Conservation (phyloP, 2,329 filamentous ascomycete genomes). For the Rosellinia necatrix region DNA sequence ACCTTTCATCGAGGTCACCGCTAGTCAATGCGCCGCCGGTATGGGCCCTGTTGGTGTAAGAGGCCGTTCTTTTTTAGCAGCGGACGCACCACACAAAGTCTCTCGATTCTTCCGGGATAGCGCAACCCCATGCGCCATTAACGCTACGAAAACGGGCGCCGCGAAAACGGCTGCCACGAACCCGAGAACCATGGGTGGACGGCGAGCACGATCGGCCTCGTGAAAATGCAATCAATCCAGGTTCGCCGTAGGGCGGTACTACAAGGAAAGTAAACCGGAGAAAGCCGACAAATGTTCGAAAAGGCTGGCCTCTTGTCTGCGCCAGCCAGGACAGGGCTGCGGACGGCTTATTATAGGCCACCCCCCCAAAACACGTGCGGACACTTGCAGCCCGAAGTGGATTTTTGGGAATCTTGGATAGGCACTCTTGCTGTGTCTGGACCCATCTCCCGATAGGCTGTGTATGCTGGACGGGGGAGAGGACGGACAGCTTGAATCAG, state of each 20-base stretch:
- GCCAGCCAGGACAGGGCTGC: not conserved
- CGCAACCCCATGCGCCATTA: slow-evolving; percentile 7
- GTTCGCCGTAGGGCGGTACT: too few species aligned
- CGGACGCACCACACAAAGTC: slow-evolving; percentile 19
- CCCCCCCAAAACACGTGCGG: slow-evolving; percentile 28
- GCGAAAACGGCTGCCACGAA: too few species aligned
- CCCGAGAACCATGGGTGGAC: not conserved
- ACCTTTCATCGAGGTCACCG: slow-evolving; percentile 22
- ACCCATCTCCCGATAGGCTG: slow-evolving; percentile 19
- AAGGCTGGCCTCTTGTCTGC: not conserved
- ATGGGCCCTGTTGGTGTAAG: slow-evolving; percentile 8
- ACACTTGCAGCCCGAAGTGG: slow-evolving; percentile 29
- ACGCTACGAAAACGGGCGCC: too few species aligned
- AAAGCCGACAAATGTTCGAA: too few species aligned
- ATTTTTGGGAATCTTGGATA: slow-evolving; percentile 13
- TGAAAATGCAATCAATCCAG: not conserved
- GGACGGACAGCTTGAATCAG: slow-evolving; percentile 20
- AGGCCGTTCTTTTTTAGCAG: not conserved
- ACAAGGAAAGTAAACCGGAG: not conserved
- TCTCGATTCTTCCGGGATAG: slow-evolving; percentile 2
- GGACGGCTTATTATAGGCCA: slow-evolving; percentile 13
- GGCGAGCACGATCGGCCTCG: not conserved
- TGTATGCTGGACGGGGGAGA: slow-evolving; percentile 17
- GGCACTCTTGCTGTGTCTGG: slow-evolving; percentile 18
- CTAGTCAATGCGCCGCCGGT: slow-evolving; percentile 18